Base-by-base conservation (phyloP, 176 grass and related monocot species). In the Avena insularis region DNA sequence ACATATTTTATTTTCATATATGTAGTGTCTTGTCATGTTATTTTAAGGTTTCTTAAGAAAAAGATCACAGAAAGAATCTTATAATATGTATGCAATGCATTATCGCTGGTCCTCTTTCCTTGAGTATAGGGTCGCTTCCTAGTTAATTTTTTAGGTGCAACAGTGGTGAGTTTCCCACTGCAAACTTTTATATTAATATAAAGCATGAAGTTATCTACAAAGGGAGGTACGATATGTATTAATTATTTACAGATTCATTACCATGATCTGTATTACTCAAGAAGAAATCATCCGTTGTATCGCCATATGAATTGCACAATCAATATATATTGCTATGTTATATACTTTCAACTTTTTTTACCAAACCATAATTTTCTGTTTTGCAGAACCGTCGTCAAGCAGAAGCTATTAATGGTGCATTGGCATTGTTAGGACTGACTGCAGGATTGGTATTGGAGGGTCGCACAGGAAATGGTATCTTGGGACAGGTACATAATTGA, bases 381-480 rank as follows among this genome's bases (percentile, higher is more conserved):
- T 71, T 89, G 69, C 89, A 99, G 97, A 91, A 69, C 61, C 83
- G 90, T 48, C 92, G 81, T 85, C 90, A 88, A 75, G 94, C 82
- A 79, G 97, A 99, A 93, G 94, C 94, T 7, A 91, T 99, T 83
- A 96, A 99, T 27, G 97, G 97, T 3, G 75, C 92, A 60, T 87
- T 93, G 86, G 94, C 97, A 38, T 87, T 99, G 94, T 89, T 99
- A 78, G 97, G 97, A 85, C 86, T 96, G 82, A 94, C 97, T 68
- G 94, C 81, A 72, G 93, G 85, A 60, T 79, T 99, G 77, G 63
- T 99, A 54, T 47, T 91, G 10, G 97, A 98, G 85, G 94, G 94
- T 82, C 97, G 85, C 66, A 96, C 97, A 78, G 97, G 97, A 86
- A 98, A 96, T 50, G 94, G 97, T 69, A 96, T 96, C 80, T 87